Conservation (phyloP, 2,329 filamentous ascomycete genomes). For the Beauveria sp. region DNA sequence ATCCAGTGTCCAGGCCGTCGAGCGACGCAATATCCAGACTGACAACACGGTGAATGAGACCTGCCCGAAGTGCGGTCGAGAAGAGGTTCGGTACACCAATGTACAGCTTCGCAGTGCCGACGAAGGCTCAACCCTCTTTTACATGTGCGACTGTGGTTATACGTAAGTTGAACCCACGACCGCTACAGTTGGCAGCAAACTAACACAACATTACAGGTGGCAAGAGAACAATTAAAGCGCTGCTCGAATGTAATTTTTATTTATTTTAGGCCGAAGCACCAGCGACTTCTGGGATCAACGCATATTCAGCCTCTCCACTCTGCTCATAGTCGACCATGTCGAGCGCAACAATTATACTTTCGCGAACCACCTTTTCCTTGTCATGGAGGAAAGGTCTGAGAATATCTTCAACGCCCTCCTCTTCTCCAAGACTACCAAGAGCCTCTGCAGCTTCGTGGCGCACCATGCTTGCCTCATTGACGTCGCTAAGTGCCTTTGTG, state of each 20-base stretch:
- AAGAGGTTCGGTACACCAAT: constrained; percentile 77
- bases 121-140: constrained; percentile 90
- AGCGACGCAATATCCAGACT: constrained; percentile 68
- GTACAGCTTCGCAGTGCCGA: constrained; percentile 87
- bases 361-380: constrained; percentile 84
- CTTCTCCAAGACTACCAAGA: constrained; percentile 85
- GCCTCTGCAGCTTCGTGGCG: constrained; percentile 96
- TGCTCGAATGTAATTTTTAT: background rate
- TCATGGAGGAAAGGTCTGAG: constrained; percentile 81
- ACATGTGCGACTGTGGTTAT: constrained; percentile 77
- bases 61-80: constrained; percentile 74
- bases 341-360: constrained; percentile 89
- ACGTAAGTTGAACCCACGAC: constrained; percentile 48
- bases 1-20: constrained; percentile 78
- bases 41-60: constrained; percentile 59
- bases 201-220: constrained; percentile 30
- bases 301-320: constrained; percentile 82
- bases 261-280: constrained; percentile 31
- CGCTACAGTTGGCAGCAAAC: background rate
- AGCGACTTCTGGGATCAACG: constrained; percentile 65
- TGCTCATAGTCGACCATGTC: constrained; percentile 98
- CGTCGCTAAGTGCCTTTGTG: constrained; percentile 67
- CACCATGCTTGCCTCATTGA: constrained; percentile 88
- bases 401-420: constrained; percentile 84
- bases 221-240: constrained; percentile 51